Base-by-base conservation (phyloP, 2,329 filamentous ascomycete genomes). In the Eutypa lata region DNA sequence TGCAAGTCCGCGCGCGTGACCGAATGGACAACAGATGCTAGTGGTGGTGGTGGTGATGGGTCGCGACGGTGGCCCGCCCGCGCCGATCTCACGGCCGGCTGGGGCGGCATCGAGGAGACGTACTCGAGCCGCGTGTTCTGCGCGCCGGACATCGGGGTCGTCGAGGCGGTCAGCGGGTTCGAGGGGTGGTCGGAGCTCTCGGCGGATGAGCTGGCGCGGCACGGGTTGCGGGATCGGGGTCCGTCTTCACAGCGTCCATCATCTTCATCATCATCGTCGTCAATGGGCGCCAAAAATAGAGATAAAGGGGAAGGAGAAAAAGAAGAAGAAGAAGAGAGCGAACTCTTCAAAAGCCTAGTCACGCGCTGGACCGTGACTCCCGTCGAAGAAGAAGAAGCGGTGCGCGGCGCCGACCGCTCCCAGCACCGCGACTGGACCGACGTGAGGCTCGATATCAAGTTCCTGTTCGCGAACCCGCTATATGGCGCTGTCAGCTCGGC, bases 391-490 rank as follows among this genome's bases (percentile, higher is more conserved):
- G 26, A 10, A 31, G 71, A 54, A 69, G 72, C 51, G 62, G 67
- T 52, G 68, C 45, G 56, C 68, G 54, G 61, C 60, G 53, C 64
- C 68, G 44, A 47, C 19, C 22, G 21, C 24, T n/a, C n/a, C n/a
- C n/a, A n/a, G n/a, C n/a, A n/a, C n/a, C 59, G 42, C 52, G 67
- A 79, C 28, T 78, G 78, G 73, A 95, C 91, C 4, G 82, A 89
- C 62, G 90, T 97, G 14, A 79, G 82, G 61, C 73, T 99, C 61
- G 77, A 79, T 52, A 87, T 99, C 61, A 82, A 86, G 57, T 97
- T 92, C 69, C 83, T 87, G 69, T 97, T 99, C 68, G 80, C 84
- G 61, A 97, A 92, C 71, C 90, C 92, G n/a, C 69, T 96, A 52
- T 95, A 97, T 73, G 87, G 86, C 42, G 84, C 89, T 19, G 77